Percentiles rank a stretch among this genome's conserved stretches.
phyloP scores from a whole-genome alignment of 2,329 filamentous ascomycete species.

The Aspergillus flavus region DNA sequence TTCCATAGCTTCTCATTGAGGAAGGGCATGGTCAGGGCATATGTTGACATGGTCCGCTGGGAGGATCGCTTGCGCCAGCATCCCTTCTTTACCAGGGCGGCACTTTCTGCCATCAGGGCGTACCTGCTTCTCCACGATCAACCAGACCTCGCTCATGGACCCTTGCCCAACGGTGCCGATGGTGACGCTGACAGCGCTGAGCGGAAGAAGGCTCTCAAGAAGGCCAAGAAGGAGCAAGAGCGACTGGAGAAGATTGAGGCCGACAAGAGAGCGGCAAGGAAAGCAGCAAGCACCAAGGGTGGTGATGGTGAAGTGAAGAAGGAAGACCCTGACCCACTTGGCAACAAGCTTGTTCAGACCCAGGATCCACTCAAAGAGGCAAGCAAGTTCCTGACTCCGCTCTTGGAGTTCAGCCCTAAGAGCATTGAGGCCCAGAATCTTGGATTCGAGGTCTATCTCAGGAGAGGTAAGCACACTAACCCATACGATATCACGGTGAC shows the following conservation, averaged over 20 bases:
- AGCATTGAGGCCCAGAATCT: constrained; percentile 79
- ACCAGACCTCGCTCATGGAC: constrained; percentile 65
- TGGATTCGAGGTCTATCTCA: constrained; percentile 87
- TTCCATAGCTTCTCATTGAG: constrained; percentile 98
- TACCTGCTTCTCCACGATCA: constrained; percentile 80
- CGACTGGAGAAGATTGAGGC: constrained; percentile 76
- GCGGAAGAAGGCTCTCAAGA: constrained; percentile 85
- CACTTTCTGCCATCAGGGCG: constrained; percentile 76
- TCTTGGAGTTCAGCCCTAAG: constrained; percentile 81
- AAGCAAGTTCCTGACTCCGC: constrained; percentile 78
- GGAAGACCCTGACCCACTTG: constrained; percentile 85
- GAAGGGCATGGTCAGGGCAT: constrained; percentile 93
- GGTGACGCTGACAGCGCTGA: constrained; percentile 63
- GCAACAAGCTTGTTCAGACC: constrained; percentile 77
- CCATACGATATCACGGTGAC: neutral
- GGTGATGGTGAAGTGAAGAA: constrained; percentile 68
- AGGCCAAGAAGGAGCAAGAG: constrained; percentile 79
- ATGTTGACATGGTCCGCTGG: constrained; percentile 96
- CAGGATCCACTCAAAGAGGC: constrained; percentile 81
- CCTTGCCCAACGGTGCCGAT: constrained; percentile 53
- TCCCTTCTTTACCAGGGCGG: constrained; percentile 86
- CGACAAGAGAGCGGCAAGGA: constrained; percentile 84
- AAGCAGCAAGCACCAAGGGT: constrained; percentile 65
- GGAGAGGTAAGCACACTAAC: constrained; percentile 66
- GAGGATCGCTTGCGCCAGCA: constrained; percentile 89